Evolutionary conservation across 2,329 filamentous ascomycete species (phyloP), one percentile per base, ranked within the genome.

Genomic region (Aspergillus sp.): DNA sequence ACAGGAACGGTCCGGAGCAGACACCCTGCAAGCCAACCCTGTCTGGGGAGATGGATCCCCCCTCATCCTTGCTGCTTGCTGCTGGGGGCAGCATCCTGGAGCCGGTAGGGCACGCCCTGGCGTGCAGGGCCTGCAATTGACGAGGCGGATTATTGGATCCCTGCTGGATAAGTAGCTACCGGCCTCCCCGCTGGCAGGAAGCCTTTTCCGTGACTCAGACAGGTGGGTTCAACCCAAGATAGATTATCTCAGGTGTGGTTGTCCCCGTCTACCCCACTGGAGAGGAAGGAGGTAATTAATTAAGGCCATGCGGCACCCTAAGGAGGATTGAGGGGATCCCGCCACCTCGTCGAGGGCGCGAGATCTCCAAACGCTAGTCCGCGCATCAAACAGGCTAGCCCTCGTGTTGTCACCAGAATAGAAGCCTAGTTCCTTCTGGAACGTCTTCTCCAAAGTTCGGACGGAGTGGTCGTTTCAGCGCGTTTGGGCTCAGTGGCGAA

Each of bases 361-460:
- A 25, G 25, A 29, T 29, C 25, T 29, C 25, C 25, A 29, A 29
- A 29, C 25, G 11, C 25, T 29, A 29, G 25, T 3, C 25, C 25
- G 25, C 25, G 25, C 11, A 29, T 29, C 25, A 29, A 29, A 29
- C 25, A 29, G 25, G 7, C 25, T 29, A 29, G 7, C 25, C 25
- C 25, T 29, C 25, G 25, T 29, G 25, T 29, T 29, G 25, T 7
- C 21, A 29, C 38, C 29, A 17, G 23, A 43, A 44, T 47, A 52
- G 42, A 29, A 13, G 31, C 21, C 54, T 58, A 56, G 57, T 50
- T 25, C 47, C 46, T 59, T 60, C 59, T 60, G 58, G 59, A 60
- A 60, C n/a, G n/a, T n/a, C n/a, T n/a, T n/a, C n/a, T n/a, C n/a
- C n/a, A n/a, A n/a, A n/a, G n/a, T n/a, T n/a, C n/a, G n/a, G n/a